Evolutionary conservation across 441 rosid species (phyloP), one percentile per base, ranked within the genome.

Genomic region (Populus hybrid): DNA sequence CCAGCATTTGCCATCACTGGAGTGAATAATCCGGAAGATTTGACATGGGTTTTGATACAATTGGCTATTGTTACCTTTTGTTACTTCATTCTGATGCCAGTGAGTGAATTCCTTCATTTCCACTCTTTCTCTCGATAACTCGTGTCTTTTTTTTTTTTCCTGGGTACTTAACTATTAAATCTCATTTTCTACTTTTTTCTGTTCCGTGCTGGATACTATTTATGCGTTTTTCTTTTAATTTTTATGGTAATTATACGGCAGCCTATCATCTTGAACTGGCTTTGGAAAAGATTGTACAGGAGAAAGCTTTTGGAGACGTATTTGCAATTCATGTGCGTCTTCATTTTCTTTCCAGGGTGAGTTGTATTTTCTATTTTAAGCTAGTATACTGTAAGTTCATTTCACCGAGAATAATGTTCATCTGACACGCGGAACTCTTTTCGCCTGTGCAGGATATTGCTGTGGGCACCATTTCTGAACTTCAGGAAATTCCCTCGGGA

Each of bases 261-360:
- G 98, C 99, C 98, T 68, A 87, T 95, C 82, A 90, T 92, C 79
- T 87, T 93, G 95, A 93, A 93, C 87, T 95, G 96, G 97, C 85
- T 93, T 12, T 86, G 99, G 83, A 71, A 87, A 78, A 91, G 97
- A 81, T 88, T 91, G 95, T 93, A 95, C 85, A 92, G 83, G 80
- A 91, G 98, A 80, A 92, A 93, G 53, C 83, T 92, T 16, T 40
- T 91, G 53, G 97, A 95, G 83, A 95, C 91, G 98, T 91, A 91
- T 78, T 64, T 91, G 59, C 98, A 95, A 83, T 95, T 95, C 88
- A 95, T 95, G 98, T 92, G 72, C 81, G 89, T 91, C 80, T 93
- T 95, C 92, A 1, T 93, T 76, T 95, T 95, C 91, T 95, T 92
- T 78, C 96, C 98, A 0, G 95, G 94, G 98, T 93, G 59, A 88